These are phyloP conservation scores for Xanthoconium separans DNA, from an alignment of 1,284 basidiomycete species.

Conservation along the genomic window DNA sequence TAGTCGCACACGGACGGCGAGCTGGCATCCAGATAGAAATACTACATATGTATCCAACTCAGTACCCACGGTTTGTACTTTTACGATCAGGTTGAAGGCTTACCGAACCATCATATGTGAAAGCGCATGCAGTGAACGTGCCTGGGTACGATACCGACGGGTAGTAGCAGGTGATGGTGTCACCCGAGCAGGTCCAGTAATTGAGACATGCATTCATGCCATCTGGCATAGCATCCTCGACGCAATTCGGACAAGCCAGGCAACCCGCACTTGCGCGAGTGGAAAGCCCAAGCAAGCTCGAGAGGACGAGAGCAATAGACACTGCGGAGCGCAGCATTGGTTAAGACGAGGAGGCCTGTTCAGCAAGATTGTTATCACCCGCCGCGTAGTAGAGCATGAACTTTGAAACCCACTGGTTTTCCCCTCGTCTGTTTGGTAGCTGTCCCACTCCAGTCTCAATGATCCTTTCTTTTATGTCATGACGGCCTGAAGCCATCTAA, in stretches of 20 bases:
- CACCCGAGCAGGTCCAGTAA: constrained; percentile 14
- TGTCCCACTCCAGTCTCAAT: too few species aligned
- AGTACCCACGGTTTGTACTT: background rate
- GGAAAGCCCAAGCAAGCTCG: constrained; percentile 12
- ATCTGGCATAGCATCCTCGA: constrained; percentile 10
- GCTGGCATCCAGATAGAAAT: background rate
- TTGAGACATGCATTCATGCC: constrained; percentile 8
- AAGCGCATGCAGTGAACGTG: constrained; percentile 13
- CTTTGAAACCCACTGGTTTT: too few species aligned
- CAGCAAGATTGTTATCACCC: too few species aligned
- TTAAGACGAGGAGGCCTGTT: too few species aligned
- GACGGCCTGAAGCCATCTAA: too few species aligned
- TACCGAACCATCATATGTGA: background rate
- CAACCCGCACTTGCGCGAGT: background rate
- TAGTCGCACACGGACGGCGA: constrained; percentile 6
- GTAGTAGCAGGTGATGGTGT: constrained; percentile 16
- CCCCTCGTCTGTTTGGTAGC: too few species aligned
- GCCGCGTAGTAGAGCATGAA: too few species aligned
- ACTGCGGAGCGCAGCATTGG: background rate
- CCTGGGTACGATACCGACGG: constrained; percentile 15
- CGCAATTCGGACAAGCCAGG: constrained; percentile 1
- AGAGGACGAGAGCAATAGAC: background rate
- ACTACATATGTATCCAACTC: background rate
- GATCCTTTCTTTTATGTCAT: too few species aligned
- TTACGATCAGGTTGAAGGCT: background rate